Base-by-base conservation (phyloP, 164 flowering plant genomes). In the Berberis vulgaris region DNA sequence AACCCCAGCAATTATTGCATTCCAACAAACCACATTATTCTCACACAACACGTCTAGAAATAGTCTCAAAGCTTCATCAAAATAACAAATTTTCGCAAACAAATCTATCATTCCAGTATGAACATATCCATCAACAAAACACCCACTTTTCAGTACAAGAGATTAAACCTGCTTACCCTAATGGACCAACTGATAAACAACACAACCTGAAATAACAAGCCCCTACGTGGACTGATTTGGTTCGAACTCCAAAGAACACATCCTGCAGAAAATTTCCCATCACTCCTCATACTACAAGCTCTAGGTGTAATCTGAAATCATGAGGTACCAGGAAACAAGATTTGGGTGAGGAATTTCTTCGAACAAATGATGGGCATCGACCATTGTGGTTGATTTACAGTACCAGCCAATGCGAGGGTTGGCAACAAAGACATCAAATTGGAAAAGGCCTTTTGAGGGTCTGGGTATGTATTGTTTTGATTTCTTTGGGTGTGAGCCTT, bases 11-110 rank as follows among this genome's bases (percentile, higher is more conserved):
- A 91, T 86, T 4, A 86, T 70, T 44, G 86, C 78, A 81, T 87
- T 91, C 94, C 96, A 91, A 65, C 85, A 82, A 8, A 84, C 87
- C 62, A 87, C 84, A 74, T 26, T 26, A 26, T 88, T 88, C 44
- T 74, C 82, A 73, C 78, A 77, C 5, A 61, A 47, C 64, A 73
- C 76, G 68, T 85, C 96, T 54, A 64, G 57, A 69, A 88, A 86
- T 57, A 86, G 78, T 77, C 66, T 81, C 65, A 86, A 69, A 60
- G 91, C 84, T 64, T 87, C 89, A 50, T 81, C 79, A 59, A 88
- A 26, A 53, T 72, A 41, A 41, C 52, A 63, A 74, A 49, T 72
- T 65, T 79, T 86, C 1, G 83, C 57, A 72, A 83, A 85, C 72
- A 86, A 72, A 71, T 83, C 86, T 52, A 88, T 86, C 88, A 83